Base-by-base conservation (phyloP, 768 basidiomycete genomes). In the Lentinula sp. region DNA sequence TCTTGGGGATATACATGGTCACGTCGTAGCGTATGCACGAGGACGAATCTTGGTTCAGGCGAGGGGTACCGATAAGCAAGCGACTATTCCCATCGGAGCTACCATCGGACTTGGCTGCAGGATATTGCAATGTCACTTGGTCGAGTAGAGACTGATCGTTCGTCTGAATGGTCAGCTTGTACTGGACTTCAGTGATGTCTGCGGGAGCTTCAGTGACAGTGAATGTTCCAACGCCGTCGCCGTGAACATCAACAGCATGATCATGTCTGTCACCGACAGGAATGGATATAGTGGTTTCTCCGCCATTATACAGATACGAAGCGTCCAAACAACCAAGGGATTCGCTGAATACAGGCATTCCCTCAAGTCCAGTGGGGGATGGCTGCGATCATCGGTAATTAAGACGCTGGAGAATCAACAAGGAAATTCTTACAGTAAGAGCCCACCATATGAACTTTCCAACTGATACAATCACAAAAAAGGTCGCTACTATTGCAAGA, bases 11-110 rank as follows among this genome's bases (percentile, higher is more conserved):
- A 64, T 73, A 78, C 66, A 85, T 69, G 32, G 73, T 77, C 60
- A 83, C 70, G 69, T 85, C 85, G 69, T 76, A 86, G 48, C 83
- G 81, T 66, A 84, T 76, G 73, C 85, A 86, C 18, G 72, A 66
- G 9, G 63, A 54, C 49, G 68, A 61, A 2, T 62, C 61, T 23
- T 63, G 61, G 42, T 63, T 62, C 60, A 71, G 52, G 12, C 61
- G 54, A 1, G 80, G 76, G 6, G 80, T 81, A 13, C 69, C 61
- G 23, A 85, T 68, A 49, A 71, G 65, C 37, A 81, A 50, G 28
- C 73, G 73, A 66, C 80, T 80, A 62, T 67, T 67, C 20, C 65
- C 62, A 46, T 77, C 64, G 5, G 64, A 66, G 4, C 71, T 71
- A 28, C 69, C 67, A 36, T 69, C 67, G 6, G 74, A 70, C 33